phyloP scores from a whole-genome alignment of 257 asterid species.

The Fraxinus anomala region DNA sequence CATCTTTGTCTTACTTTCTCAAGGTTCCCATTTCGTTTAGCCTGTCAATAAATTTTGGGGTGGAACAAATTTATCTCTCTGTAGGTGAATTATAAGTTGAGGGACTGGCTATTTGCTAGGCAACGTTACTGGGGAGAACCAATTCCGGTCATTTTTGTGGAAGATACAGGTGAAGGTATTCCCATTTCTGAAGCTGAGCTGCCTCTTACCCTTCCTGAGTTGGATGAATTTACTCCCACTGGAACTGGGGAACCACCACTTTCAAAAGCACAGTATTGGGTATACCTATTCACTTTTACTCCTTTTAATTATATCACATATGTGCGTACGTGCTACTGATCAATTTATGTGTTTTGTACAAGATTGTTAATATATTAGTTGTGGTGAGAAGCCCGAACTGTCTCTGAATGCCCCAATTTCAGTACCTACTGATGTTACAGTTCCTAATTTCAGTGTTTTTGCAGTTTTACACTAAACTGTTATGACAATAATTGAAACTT shows the following conservation, averaged over 20 bases:
- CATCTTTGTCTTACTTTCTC: conserved; percentile 15
- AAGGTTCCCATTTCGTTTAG: conserved; percentile 16
- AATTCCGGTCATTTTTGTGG: conserved; percentile 75
- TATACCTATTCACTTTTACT: conserved; percentile 39
- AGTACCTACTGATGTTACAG: conserved; percentile 1
- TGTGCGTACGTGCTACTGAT: background rate
- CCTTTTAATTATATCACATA: background rate
- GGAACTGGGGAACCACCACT: conserved; percentile 99
- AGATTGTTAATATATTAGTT: conserved; percentile 10
- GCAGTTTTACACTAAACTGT: conserved; percentile 1
- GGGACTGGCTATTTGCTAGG: conserved; percentile 98
- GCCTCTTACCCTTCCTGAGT: conserved; percentile 91
- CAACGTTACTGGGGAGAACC: conserved; percentile 99
- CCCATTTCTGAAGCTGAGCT: conserved; percentile 84
- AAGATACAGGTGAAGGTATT: conserved; percentile 63
- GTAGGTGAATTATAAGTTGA: conserved; percentile 83
- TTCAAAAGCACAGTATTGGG: conserved; percentile 84
- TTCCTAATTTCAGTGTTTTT: conserved; percentile 6
- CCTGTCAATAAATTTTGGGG: background rate
- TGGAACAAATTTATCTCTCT: conserved; percentile 29
- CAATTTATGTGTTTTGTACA: background rate
- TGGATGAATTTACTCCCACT: conserved; percentile 93
- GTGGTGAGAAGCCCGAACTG: background rate
- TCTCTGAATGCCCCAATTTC: conserved; percentile 5
- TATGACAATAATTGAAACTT: background rate